These are phyloP conservation scores for Carallia pectinifolia DNA, from an alignment of 345 rosid species.

Conservation along the genomic window DNA sequence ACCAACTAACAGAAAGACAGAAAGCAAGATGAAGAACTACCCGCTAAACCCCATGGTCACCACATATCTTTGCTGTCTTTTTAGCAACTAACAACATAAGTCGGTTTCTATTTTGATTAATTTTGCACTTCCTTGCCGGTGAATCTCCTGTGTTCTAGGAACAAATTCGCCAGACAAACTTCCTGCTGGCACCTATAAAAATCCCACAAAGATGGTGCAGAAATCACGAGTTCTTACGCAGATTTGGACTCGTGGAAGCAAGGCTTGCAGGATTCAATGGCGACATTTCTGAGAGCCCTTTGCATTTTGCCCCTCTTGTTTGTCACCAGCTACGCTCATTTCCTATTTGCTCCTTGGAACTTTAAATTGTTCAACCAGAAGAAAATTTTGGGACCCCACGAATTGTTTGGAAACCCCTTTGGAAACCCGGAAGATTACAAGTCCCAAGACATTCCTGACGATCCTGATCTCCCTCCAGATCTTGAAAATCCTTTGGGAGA, in stretches of 20 bases:
- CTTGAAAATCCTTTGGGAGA: no score
- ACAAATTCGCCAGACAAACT: no score
- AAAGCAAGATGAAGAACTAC: no score
- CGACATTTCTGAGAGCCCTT: background rate
- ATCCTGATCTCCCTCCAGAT: background rate
- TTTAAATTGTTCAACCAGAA: background rate
- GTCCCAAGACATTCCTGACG: background rate
- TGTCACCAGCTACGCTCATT: background rate
- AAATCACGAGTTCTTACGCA: no score
- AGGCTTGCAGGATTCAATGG: background rate
- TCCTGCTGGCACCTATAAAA: background rate
- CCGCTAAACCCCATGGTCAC: no score
- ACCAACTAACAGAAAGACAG: no score
- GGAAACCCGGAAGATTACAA: constrained; percentile 18
- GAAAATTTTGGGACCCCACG: constrained; percentile 16
- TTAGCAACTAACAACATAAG: no score
- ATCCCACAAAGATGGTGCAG: background rate
- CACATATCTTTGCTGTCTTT: no score
- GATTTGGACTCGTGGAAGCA: background rate
- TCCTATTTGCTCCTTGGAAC: background rate
- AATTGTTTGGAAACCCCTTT: constrained; percentile 22
- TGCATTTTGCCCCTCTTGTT: constrained; percentile 11
- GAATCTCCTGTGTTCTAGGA: no score
- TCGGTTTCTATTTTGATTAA: no score
- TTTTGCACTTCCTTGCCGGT: no score